Conservation (phyloP, 495 filamentous ascomycete species). For the Hyaloscypha hepaticicola region DNA sequence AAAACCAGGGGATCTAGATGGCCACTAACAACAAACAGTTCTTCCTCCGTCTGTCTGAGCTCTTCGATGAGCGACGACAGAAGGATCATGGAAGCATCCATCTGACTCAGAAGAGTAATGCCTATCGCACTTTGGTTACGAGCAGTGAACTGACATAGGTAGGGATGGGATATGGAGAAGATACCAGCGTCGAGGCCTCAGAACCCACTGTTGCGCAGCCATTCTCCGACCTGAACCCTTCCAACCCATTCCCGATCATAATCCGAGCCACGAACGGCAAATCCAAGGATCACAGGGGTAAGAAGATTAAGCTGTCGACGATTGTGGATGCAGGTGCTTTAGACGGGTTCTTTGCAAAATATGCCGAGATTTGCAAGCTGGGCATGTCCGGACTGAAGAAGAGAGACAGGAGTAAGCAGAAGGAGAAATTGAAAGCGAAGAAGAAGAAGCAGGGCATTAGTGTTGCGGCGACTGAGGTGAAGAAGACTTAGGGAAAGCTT, state of each 20-base stretch:
- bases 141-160: slow-evolving; percentile 23
- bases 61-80: slow-evolving; percentile 68
- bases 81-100: slow-evolving; percentile 74
- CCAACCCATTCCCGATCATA: slow-evolving; percentile 64
- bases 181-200: slow-evolving; percentile 16
- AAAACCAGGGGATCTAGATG: slow-evolving; percentile 23
- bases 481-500: slow-evolving; percentile 7
- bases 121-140: slow-evolving; percentile 3
- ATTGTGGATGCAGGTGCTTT: slow-evolving; percentile 72
- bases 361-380: slow-evolving; percentile 88
- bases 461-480: slow-evolving; percentile 20
- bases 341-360: slow-evolving; percentile 77
- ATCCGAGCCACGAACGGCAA: slow-evolving; percentile 84
- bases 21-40: slow-evolving; percentile 57
- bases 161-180: slow-evolving; percentile 38
- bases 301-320: slow-evolving; percentile 81
- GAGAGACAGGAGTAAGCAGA: slow-evolving; percentile 79
- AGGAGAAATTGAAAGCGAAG: slow-evolving; percentile 74
- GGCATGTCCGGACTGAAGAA: slow-evolving; percentile 93
- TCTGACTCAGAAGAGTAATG: slow-evolving; percentile 73
- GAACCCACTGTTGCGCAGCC: slow-evolving; percentile 36
- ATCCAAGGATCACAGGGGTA: slow-evolving; percentile 46
- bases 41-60: slow-evolving; percentile 71
- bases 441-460: slow-evolving; percentile 53
- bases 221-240: slow-evolving; percentile 52